Evolutionary conservation across 2,329 filamentous ascomycete species (phyloP).

Genomic region (Cryoendolithus antarcticus): DNA sequence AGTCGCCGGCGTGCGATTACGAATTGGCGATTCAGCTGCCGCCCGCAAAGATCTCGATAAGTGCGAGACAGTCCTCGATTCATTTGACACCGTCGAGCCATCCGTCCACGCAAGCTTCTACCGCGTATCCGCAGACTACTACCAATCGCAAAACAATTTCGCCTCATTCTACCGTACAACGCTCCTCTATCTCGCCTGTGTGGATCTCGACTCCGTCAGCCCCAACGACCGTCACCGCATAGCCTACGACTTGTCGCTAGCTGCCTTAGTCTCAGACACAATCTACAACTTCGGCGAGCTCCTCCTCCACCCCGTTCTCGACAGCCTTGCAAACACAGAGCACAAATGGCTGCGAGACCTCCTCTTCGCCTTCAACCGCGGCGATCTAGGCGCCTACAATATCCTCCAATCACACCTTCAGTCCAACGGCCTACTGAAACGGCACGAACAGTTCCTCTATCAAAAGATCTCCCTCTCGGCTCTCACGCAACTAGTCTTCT

Average conservation of each 20-base stretch:
- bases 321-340: conserved; percentile 61
- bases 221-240: conserved; percentile 64
- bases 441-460: conserved; percentile 74
- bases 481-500: conserved; percentile 91
- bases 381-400: conserved; percentile 80
- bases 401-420: conserved; percentile 57
- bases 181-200: conserved; percentile 92
- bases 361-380: conserved; percentile 95
- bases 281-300: conserved; percentile 99
- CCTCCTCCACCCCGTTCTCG: conserved; percentile 90
- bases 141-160: conserved; percentile 81
- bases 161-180: conserved; percentile 95
- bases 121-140: conserved; percentile 87
- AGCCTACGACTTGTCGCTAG: conserved; percentile 85
- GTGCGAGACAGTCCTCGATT: conserved; percentile 77
- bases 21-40: conserved; percentile 65
- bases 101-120: conserved; percentile 96
- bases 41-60: conserved; percentile 76
- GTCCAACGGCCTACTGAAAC: conserved; percentile 64
- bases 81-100: conserved; percentile 89
- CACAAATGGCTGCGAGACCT: conserved; percentile 86
- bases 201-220: conserved; percentile 66
- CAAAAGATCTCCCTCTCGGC: conserved; percentile 98
- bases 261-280: conserved; percentile 80
- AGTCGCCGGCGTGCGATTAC: conserved; percentile 75